A percentile compares a stretch with the other conserved stretches of the same genome.
phyloP scores from a whole-genome alignment of 2,329 filamentous ascomycete species.

The Colletotrichum sansevieriae region DNA sequence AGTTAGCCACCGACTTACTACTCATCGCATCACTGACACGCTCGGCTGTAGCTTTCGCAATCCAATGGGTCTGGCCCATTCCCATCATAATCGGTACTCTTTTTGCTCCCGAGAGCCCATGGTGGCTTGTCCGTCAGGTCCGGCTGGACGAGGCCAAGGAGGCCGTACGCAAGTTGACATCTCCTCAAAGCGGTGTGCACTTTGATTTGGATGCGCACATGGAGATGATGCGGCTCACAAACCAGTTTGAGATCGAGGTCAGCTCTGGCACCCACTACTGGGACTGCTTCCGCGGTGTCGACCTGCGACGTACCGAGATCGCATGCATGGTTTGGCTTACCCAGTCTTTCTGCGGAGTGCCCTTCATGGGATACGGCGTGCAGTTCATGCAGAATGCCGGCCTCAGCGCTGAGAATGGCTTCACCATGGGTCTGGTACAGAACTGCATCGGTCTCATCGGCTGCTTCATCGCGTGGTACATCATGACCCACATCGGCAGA shows the following conservation, averaged over 20 bases:
- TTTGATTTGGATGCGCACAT: constrained; percentile 44
- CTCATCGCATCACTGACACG: neutral
- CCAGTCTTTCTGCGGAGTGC: constrained; percentile 46
- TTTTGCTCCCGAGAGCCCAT: constrained; percentile 45
- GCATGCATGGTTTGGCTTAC: constrained; percentile 46
- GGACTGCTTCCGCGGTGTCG: constrained; percentile 44
- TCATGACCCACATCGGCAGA: constrained; percentile 54
- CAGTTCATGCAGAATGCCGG: constrained; percentile 44
- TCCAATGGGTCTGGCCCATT: constrained; percentile 44
- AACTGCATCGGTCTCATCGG: constrained; percentile 59
- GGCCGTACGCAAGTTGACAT: constrained; percentile 30
- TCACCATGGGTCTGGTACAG: constrained; percentile 55
- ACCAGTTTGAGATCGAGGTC: constrained; percentile 49
- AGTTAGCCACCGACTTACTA: neutral
- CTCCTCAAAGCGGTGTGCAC: constrained; percentile 42
- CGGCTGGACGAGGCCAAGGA: constrained; percentile 44
- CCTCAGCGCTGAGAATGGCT: constrained; percentile 48
- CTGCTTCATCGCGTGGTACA: constrained; percentile 55
- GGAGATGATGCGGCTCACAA: constrained; percentile 47
- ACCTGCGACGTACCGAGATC: constrained; percentile 48
- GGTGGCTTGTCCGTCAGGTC: constrained; percentile 46
- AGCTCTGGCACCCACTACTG: constrained; percentile 42
- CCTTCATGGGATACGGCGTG: constrained; percentile 40
- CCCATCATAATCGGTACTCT: constrained; percentile 42
- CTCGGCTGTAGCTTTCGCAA: constrained; percentile 49